Base-by-base conservation (phyloP, 2,329 filamentous ascomycete genomes). In the Penicillium griseofulvum region DNA sequence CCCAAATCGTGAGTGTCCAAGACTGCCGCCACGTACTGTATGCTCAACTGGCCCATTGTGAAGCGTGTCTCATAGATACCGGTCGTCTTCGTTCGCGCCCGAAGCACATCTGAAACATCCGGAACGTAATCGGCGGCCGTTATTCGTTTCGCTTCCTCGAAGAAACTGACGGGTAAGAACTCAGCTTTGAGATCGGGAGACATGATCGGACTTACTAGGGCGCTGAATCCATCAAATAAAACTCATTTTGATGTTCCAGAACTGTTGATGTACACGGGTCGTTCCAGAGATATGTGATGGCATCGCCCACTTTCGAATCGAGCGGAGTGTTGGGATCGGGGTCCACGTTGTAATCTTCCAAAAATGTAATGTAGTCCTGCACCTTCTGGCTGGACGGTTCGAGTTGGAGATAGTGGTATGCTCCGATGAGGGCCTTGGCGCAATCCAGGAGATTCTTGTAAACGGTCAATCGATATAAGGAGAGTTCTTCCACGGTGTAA, bases 1-100 rank as follows among this genome's bases (percentile, higher is more conserved):
- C 53, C 37, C 47, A 48, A 11, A n/a, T 16, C 29, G 16, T 36
- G 38, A 39, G 28, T 22, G 12, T 37, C 33, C 48, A 49, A 33
- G 22, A 54, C 37, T 19, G 22, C 49, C 16, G 47, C n/a, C 43
- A 77, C 91, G 74, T 84, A 97, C 93, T 99, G 94, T 78, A 99
- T 99, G 77, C 92, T 97, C 58, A 99, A 81, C 71, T 96, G 93
- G 34, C 93, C 94, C 94, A 99, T 99, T 65, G 94, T 91, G 73
- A 99, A 99, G 65, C 94, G 85, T 47, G 94, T 99, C 76, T 99
- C 94, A 78, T 99, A 99, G 66, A 99, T 99, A 80, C 94, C 94
- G 0, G 94, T 99, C 1, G 94, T 99, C 77, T 99, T 99, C 37
- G 94, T 97, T 83, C 94, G 83, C 63, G 94, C 94, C 71, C 94